These are phyloP conservation scores for Mycena latifolia DNA, from an alignment of 768 basidiomycete genomes.

Conservation along the genomic window DNA sequence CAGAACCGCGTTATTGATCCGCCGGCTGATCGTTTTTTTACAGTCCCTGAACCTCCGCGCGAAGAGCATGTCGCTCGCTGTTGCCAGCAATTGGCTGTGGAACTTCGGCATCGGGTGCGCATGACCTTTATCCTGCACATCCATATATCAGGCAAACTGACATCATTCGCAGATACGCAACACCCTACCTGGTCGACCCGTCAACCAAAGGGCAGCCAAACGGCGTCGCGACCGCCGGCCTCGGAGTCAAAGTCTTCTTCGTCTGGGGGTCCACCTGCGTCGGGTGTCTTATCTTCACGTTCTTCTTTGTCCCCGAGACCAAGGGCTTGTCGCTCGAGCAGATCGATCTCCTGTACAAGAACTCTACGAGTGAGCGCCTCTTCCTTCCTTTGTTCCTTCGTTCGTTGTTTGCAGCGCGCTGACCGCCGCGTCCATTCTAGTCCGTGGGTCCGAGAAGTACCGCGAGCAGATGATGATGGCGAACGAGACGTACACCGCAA, in stretches of 20 bases:
- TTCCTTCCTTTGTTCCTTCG: neutral
- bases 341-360: slow-evolving; percentile 82
- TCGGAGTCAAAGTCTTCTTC: slow-evolving; percentile 86
- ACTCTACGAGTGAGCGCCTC: slow-evolving; percentile 44
- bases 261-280: slow-evolving; percentile 81
- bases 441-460: slow-evolving; percentile 17
- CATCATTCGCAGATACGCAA: slow-evolving; percentile 50
- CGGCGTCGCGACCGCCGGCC: slow-evolving; percentile 58
- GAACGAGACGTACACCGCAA: slow-evolving; percentile 13
- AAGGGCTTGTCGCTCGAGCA: slow-evolving; percentile 89
- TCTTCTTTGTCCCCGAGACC: slow-evolving; percentile 85
- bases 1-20: neutral
- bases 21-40: neutral
- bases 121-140: neutral
- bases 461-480: slow-evolving; percentile 17
- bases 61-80: slow-evolving; percentile 83
- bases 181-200: slow-evolving; percentile 70
- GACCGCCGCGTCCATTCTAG: neutral
- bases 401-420: neutral
- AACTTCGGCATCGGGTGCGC: slow-evolving; percentile 74
- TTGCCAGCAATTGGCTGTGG: slow-evolving; percentile 75
- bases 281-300: slow-evolving; percentile 81
- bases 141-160: neutral
- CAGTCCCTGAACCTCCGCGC: slow-evolving; percentile 81
- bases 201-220: slow-evolving; percentile 36